Conservation (phyloP, 345 rosid genomes). For the Reutealis trisperma region DNA sequence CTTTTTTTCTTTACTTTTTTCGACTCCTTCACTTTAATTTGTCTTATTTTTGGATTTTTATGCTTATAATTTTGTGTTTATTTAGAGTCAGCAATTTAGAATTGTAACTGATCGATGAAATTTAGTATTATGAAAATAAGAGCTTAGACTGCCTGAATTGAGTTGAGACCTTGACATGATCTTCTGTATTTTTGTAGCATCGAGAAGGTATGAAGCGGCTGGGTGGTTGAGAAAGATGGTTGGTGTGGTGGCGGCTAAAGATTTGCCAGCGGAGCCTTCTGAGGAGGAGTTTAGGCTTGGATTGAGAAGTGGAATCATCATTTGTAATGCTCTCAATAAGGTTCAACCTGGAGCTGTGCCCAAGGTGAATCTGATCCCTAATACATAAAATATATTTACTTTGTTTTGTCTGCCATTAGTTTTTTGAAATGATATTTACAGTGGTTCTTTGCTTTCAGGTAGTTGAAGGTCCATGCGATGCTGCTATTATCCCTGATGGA, state of each 20-base stretch:
- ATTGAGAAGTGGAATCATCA: slow-evolving; percentile 35
- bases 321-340: slow-evolving; percentile 35
- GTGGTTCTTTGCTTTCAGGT: slow-evolving; percentile 24
- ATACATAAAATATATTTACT: too few relatives aligned
- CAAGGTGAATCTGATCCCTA: slow-evolving; percentile 21
- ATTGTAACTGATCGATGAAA: not conserved
- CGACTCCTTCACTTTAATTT: not conserved
- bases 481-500: slow-evolving; percentile 29
- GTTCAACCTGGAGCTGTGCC: slow-evolving; percentile 38
- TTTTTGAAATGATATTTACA: not conserved
- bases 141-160: not conserved
- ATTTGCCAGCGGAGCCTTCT: slow-evolving; percentile 37
- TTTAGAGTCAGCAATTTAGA: not conserved
- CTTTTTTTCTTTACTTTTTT: not conserved
- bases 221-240: slow-evolving; percentile 30
- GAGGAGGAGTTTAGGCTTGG: slow-evolving; percentile 37
- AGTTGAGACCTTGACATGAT: slow-evolving; percentile 2
- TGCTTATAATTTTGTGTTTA: not conserved
- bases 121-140: not conserved
- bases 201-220: slow-evolving; percentile 36
- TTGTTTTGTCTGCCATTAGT: slow-evolving; percentile 3
- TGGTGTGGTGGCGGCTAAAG: slow-evolving; percentile 32
- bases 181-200: slow-evolving; percentile 20
- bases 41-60: not conserved
- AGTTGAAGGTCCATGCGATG: slow-evolving; percentile 35